Conservation (phyloP, 2,329 filamentous ascomycete genomes). For the Boeremia exigua region DNA sequence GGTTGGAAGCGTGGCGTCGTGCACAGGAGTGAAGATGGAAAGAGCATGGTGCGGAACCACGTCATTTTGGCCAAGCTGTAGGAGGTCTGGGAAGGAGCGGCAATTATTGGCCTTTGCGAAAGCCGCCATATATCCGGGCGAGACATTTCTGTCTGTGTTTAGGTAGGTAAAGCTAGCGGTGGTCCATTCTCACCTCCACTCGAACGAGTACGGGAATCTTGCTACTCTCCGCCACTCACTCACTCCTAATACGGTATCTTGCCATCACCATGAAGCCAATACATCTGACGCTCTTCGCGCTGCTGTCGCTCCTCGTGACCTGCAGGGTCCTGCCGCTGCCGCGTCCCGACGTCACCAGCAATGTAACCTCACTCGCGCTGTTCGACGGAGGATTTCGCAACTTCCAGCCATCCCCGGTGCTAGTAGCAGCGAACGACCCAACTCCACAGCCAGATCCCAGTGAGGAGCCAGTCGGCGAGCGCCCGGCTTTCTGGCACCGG, state of each 20-base stretch:
- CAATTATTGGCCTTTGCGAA: too few species aligned
- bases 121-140: too few species aligned
- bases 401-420: background rate
- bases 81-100: background rate
- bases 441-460: background rate
- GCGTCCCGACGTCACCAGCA: background rate
- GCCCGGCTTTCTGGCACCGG: background rate
- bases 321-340: background rate
- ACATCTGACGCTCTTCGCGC: background rate
- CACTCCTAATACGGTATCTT: too few species aligned
- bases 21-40: constrained; percentile 6
- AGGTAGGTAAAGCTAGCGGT: too few species aligned
- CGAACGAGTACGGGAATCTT: too few species aligned
- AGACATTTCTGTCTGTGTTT: too few species aligned
- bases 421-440: background rate
- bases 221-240: too few species aligned
- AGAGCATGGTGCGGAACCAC: constrained; percentile 10
- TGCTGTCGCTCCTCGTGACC: background rate
- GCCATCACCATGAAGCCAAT: background rate
- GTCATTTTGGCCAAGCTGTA: background rate
- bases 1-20: background rate
- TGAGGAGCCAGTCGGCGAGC: too few species aligned
- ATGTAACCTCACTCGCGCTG: background rate
- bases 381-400: background rate
- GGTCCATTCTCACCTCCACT: too few species aligned